These are phyloP conservation scores for Leccinum broughii DNA, from an alignment of 768 basidiomycete genomes.

Conservation along the genomic window DNA sequence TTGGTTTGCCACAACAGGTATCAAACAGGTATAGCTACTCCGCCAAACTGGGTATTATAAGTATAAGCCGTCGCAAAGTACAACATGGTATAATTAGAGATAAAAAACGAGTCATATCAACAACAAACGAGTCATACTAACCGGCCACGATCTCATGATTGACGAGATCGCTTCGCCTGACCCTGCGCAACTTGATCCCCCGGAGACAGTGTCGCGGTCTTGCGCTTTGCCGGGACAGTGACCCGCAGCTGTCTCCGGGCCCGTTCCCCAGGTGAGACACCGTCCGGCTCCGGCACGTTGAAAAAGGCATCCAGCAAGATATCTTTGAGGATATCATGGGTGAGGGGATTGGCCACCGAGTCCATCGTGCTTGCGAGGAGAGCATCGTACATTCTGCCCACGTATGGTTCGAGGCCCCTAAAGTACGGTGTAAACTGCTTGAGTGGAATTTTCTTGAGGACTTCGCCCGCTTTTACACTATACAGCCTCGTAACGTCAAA, in stretches of 20 bases:
- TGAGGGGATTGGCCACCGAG: neutral
- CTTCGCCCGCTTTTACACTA: neutral
- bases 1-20: conserved; percentile 50
- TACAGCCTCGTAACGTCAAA: neutral
- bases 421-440: neutral
- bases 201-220: neutral
- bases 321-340: neutral
- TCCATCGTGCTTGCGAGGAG: neutral
- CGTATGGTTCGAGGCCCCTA: neutral
- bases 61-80: no score
- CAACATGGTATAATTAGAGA: no score
- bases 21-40: conserved; percentile 55
- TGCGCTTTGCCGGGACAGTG: neutral
- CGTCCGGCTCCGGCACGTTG: neutral
- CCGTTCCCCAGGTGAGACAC: neutral
- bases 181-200: neutral
- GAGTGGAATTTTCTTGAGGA: neutral
- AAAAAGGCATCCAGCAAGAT: neutral
- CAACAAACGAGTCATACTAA: no score
- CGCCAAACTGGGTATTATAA: no score
- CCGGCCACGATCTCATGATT: neutral
- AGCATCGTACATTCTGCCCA: neutral
- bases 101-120: no score
- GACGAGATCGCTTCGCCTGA: neutral
- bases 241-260: neutral